These are phyloP conservation scores for Cordyceps cateniannulata DNA, from an alignment of 2,329 filamentous ascomycete species.

Conservation along the genomic window DNA sequence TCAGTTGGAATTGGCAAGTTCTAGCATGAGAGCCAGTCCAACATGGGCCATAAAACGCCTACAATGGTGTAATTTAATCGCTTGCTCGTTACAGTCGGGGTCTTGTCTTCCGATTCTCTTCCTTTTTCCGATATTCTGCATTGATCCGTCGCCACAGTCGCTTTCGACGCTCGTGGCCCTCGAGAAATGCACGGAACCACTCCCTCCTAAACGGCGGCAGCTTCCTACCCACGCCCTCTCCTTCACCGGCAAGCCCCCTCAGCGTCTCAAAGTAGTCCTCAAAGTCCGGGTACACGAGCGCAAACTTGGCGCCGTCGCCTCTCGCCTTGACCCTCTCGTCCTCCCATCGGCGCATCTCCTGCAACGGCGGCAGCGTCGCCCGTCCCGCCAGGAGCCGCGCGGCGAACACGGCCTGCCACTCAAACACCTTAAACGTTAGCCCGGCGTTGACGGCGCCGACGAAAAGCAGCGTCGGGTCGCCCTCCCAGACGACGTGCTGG, in stretches of 20 bases:
- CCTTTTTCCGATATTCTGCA: not conserved
- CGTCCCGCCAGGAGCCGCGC: constrained; percentile 52
- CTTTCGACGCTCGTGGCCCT: constrained; percentile 49
- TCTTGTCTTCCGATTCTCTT: not conserved
- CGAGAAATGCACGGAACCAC: constrained; percentile 46
- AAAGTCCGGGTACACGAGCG: constrained; percentile 54
- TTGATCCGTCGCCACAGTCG: not conserved
- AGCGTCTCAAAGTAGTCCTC: constrained; percentile 58
- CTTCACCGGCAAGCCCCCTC: constrained; percentile 42
- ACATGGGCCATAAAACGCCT: not conserved
- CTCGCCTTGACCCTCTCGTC: constrained; percentile 42
- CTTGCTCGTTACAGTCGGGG: not conserved
- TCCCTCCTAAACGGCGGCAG: constrained; percentile 37
- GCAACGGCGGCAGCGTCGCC: constrained; percentile 39
- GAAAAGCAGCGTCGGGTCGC: constrained; percentile 50
- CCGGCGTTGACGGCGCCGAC: constrained; percentile 51
- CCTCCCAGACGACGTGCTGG: constrained; percentile 49
- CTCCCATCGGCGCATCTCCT: constrained; percentile 52
- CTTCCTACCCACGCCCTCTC: constrained; percentile 36
- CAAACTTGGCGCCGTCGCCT: constrained; percentile 52
- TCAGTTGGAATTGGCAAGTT: not conserved
- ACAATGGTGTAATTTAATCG: not conserved
- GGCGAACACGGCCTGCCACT: constrained; percentile 60
- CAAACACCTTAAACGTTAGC: constrained; percentile 62
- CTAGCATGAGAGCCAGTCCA: not conserved